Conservation (phyloP, 1,139 yeast species). For the Meyerozyma elateridarum region DNA sequence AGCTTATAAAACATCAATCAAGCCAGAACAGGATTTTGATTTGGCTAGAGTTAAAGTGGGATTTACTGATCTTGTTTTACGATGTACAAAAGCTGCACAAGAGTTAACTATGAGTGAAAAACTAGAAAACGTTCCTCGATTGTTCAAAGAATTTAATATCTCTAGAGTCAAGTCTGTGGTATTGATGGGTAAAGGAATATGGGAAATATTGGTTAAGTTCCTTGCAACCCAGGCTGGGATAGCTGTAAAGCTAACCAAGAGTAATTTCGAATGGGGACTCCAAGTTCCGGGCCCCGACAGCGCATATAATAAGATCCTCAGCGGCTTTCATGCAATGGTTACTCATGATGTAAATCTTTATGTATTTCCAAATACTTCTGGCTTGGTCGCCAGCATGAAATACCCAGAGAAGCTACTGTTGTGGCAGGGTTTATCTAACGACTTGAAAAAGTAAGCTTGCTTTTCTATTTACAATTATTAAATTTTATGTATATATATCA, state of each 20-base stretch:
- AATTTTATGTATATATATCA: neutral
- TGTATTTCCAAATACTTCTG: slow-evolving; percentile 75
- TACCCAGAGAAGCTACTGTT: slow-evolving; percentile 40
- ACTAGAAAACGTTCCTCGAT: slow-evolving; percentile 48
- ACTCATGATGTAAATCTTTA: slow-evolving; percentile 25
- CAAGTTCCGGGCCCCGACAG: slow-evolving; percentile 21
- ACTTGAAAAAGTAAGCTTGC: no score
- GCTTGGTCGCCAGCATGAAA: slow-evolving; percentile 56
- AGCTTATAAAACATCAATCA: slow-evolving; percentile 15
- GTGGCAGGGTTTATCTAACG: slow-evolving; percentile 40
- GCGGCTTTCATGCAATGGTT: slow-evolving; percentile 13
- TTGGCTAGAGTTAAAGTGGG: slow-evolving; percentile 51
- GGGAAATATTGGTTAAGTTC: slow-evolving; percentile 51
- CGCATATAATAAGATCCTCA: slow-evolving; percentile 17
- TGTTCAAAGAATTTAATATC: slow-evolving; percentile 41
- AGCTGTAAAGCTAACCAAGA: slow-evolving; percentile 22
- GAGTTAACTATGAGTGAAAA: slow-evolving; percentile 54
- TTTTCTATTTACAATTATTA: no score
- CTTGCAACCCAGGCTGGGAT: slow-evolving; percentile 10
- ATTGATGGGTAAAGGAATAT: slow-evolving; percentile 74
- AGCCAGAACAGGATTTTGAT: slow-evolving; percentile 40
- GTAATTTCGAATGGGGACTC: slow-evolving; percentile 49
- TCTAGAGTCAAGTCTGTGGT: slow-evolving; percentile 44
- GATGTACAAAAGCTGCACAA: slow-evolving; percentile 60
- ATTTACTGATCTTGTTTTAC: slow-evolving; percentile 63